Base-by-base conservation (phyloP, 169 alveolate species). In the Sarcocystis neurona region DNA sequence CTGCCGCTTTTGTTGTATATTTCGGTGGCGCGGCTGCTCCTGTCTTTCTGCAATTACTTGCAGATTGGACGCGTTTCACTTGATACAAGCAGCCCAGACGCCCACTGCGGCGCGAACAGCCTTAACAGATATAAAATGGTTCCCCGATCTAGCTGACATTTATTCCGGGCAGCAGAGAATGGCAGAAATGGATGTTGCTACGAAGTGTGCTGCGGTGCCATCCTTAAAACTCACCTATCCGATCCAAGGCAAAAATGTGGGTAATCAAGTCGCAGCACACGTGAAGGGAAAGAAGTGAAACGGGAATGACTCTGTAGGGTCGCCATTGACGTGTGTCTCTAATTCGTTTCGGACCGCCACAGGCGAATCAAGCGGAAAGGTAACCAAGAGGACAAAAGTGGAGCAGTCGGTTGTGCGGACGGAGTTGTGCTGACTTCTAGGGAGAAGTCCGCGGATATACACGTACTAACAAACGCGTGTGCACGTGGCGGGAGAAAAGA, bases 61-160 rank as follows among this genome's bases (percentile, higher is more conserved):
- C 92, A 88, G 92, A 74, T 77, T 88, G 48, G 89, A 79, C 30
- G 77, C 92, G 50, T 77, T 34, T 41, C 23, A 88, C 79, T 47
- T 88, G 77, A 6, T 88, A 44, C 89, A 88, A 84, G 89, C 89
- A 41, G 82, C 87, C 41, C 91, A 87, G 72, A 37, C 47, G 23
- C 74, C 34, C 39, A 2, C 63, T 2, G 91, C 87, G 47, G 56
- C 87, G 34, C 77, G 79, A 74, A 79, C 92, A 32, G 92, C 92
- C 12, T 74, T 88, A 50, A n/a, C 89, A 10, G 79, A 88, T 30
- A 41, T 88, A 0, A 46, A 88, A 23, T 88, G 89, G 89, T 88
- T 58, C 53, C 43, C 88, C 30, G 79, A 79, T 32, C 60, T 88
- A 15, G 72, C 92, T 2, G 63, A 60, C 72, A 60, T 60, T 0